A percentile compares a stretch with the other conserved stretches of the same genome.
These are phyloP conservation scores for Flaveria robusta DNA, from an alignment of 129 eudicot genomes.

Conservation along the genomic window DNA sequence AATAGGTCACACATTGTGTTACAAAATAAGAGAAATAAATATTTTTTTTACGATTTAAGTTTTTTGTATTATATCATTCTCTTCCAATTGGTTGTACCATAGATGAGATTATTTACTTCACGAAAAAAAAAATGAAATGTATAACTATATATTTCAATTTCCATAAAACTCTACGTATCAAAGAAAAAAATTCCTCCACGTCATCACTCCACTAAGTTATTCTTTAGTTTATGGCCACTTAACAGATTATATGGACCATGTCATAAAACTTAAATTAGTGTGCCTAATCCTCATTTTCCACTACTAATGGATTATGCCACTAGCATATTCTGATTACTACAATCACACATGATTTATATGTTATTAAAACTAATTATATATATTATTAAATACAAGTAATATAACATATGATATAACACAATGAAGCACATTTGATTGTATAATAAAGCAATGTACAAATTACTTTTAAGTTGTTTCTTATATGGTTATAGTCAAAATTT, in stretches of 20 bases:
- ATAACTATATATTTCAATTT: not conserved
- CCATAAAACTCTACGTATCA: not conserved
- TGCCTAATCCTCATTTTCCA: constrained; percentile 42
- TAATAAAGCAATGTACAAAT: not conserved
- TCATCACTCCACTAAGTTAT: constrained; percentile 27
- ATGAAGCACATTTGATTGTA: not conserved
- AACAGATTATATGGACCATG: constrained; percentile 26
- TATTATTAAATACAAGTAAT: not conserved
- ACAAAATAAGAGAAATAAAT: no score
- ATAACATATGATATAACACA: not conserved
- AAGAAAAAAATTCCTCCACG: constrained; percentile 17
- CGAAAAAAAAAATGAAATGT: not conserved
- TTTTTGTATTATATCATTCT: no score
- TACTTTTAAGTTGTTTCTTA: not conserved
- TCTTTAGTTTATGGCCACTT: constrained; percentile 37
- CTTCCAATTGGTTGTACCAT: no score
- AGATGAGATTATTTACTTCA: not conserved
- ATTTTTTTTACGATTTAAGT: no score
- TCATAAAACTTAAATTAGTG: constrained; percentile 21
- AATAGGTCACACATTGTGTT: no score
- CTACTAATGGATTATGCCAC: constrained; percentile 39
- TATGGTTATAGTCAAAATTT: no score
- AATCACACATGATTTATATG: not conserved
- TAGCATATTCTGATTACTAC: constrained; percentile 33
- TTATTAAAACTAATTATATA: not conserved